Base-by-base conservation (phyloP, 805 yeast species). In the Yamadazyma scolyti region DNA sequence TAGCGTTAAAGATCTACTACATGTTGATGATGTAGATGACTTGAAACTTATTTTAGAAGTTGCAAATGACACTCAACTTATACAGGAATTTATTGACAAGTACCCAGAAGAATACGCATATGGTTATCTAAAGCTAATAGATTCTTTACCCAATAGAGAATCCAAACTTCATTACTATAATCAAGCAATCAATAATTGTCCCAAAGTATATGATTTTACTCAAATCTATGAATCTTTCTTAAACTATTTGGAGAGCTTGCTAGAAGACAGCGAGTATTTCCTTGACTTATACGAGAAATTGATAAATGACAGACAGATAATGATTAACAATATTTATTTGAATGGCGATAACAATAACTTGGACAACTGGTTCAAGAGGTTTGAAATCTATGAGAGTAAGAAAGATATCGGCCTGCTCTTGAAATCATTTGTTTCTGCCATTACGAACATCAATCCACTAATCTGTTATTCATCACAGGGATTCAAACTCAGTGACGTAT, bases 301-400 rank as follows among this genome's bases (percentile, higher is more conserved):
- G 15, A 49, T 86, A 41, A 67, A 71, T n/a, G 49, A 70, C 9
- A 67, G 93, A 40, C 67, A 73, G 1, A 51, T 82, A 19, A 50
- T 79, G 25, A 44, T 83, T 9, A 86, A 75, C 47, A 94, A 86
- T 46, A 76, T 86, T 17, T 62, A 73, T 36, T 45, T 88, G 4
- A 65, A 82, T 24, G 80, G 76, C 42, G 72, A 79, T 44, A 61
- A 73, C 1, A 73, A 85, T 46, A 71, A 75, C 37, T 73, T 84
- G 4, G 70, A 65, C 17, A 71, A 68, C 31, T 90, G 97, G 97
- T 54, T 78, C 24, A 73, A 73, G 29, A 64, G 95, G 32, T 66
- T 77, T 0, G 57, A 61, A 0, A 68, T 64, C 40, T 65, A 66
- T 11, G 46, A 59, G 3, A 50, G 58, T 4, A 26, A 28, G 14